Evolutionary conservation across 306 rosid genomes (phyloP), one percentile per base, ranked within the genome.

Genomic region (Pachyrhizus erosus): DNA sequence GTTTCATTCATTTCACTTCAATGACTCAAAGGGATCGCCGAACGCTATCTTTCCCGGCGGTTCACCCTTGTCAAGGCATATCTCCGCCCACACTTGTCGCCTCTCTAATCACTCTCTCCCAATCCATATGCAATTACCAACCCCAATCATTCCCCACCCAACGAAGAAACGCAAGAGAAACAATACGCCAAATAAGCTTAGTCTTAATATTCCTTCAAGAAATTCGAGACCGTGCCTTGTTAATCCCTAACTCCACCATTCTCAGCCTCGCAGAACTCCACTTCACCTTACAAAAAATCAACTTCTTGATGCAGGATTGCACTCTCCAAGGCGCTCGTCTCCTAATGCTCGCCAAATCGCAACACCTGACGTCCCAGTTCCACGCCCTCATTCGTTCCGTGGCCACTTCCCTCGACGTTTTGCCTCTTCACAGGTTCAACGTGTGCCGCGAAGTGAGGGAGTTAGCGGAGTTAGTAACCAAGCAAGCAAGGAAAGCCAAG

Each of bases 251-350:
- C 43, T 83, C 98, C 9, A 42, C 54, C 2, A 4, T 84, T 40
- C 90, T 92, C 33, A 83, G 85, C 82, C 82, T 95, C 82, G 88
- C 91, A 0, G 97, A 95, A 31, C 95, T 95, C 29, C 98, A 93
- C 84, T 60, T 89, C 15, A 78, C 84, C 2, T 73, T 89, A 49
- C 98, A 95, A 37, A 95, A 91, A 18, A 55, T 95, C 24, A 73
- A 75, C 18, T 95, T 91, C 52, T 51, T 95, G 13, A 55, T 93
- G 23, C 92, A 89, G 26, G 98, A 95, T 80, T 91, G 91, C 67
- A 17, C 86, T 0, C 88, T 83, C 5, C 84, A 86, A 10, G 92
- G 83, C 0, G 80, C 90, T 18, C 72, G 86, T 34, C 49, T 95
- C 18, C 88, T 86, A 79, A 70, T 91, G 72, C 93, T 95, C 0